Evolutionary conservation across 805 yeast genomes (phyloP).

Genomic region (Metahyphopichia silvanorum): DNA sequence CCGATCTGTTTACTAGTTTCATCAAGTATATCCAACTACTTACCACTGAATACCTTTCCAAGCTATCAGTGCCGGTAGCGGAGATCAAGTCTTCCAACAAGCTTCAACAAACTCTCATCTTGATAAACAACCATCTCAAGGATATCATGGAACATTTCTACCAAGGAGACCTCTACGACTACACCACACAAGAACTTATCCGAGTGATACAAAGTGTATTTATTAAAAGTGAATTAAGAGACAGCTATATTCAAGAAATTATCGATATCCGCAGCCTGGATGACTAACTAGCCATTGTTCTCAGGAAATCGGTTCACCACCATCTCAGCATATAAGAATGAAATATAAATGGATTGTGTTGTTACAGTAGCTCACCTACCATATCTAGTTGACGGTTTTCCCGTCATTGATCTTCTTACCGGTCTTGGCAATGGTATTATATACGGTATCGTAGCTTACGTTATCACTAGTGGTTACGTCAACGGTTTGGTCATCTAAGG

Average conservation of each 20-base stretch:
- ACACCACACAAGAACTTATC: slow-evolving; percentile 45
- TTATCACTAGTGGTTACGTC: slow-evolving; percentile 59
- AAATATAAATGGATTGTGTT: not conserved
- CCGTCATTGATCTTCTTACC: slow-evolving; percentile 83
- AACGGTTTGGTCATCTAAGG: slow-evolving; percentile 79
- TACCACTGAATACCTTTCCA: slow-evolving; percentile 13
- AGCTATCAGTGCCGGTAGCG: slow-evolving; percentile 18
- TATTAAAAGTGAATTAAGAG: slow-evolving; percentile 44
- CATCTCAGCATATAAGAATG: not conserved
- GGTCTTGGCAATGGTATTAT: slow-evolving; percentile 79
- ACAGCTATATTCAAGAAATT: slow-evolving; percentile 44
- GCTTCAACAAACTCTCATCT: slow-evolving; percentile 26
- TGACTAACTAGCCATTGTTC: not conserved
- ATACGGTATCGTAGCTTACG: slow-evolving; percentile 73
- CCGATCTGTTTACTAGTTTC: slow-evolving; percentile 25
- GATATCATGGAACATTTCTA: slow-evolving; percentile 48
- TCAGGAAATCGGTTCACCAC: no score
- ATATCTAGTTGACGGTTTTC: slow-evolving; percentile 39
- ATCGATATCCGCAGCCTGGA: slow-evolving; percentile 34
- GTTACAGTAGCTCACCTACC: not conserved
- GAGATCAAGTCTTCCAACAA: slow-evolving; percentile 21
- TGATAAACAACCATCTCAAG: slow-evolving; percentile 38
- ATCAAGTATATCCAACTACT: slow-evolving; percentile 10
- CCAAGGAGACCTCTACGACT: slow-evolving; percentile 49
- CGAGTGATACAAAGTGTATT: slow-evolving; percentile 41